Evolutionary conservation across 352 stramenopile genomes (phyloP), one percentile per base, ranked within the genome.

Genomic region (Globisporangium iwayamae): DNA sequence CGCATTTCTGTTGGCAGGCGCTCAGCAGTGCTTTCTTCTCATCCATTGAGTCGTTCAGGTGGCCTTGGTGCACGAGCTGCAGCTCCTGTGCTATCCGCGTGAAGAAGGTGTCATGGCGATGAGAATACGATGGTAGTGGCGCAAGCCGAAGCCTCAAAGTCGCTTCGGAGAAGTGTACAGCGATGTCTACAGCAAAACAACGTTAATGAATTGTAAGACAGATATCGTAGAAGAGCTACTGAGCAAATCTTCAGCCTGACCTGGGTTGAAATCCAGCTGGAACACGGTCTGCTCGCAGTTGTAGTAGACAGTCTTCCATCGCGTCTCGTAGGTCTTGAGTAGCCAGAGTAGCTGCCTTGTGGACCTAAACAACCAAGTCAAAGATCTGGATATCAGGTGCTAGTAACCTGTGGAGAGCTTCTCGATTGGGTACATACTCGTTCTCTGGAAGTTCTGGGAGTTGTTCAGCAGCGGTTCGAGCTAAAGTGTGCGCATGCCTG

Each of bases 251-350:
- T 25, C 22, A 25, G 22, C 8, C 20, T 54, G 22, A 89, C 81
- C 79, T 56, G 74, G 70, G 18, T 85, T 69, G 20, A 69, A 77
- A 60, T 86, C 77, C 4, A 85, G 62, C 16, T 80, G 78, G 34
- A 81, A 85, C 11, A 86, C 60, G 2, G 60, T 71, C 28, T 76
- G 63, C 45, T 90, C 81, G 36, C 70, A 76, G 25, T 70, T 69
- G 45, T 70, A 81, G 53, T 78, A 70, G 11, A 86, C 65, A 1
- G 76, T 71, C 60, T 45, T 71, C 81, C 81, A 90, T n/a, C 79
- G 73, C 36, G 72, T 67, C 11, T 69, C 59, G 45, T 90, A 78
- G 9, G 55, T 69, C 1, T 63, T 55, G 18, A 80, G 34, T 16
- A 82, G 62, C 81, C 79, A 88, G 20, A 25, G 18, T 0, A 85